These are phyloP conservation scores for Cryphonectria japonica DNA, from an alignment of 2,329 filamentous ascomycete genomes.

Conservation along the genomic window DNA sequence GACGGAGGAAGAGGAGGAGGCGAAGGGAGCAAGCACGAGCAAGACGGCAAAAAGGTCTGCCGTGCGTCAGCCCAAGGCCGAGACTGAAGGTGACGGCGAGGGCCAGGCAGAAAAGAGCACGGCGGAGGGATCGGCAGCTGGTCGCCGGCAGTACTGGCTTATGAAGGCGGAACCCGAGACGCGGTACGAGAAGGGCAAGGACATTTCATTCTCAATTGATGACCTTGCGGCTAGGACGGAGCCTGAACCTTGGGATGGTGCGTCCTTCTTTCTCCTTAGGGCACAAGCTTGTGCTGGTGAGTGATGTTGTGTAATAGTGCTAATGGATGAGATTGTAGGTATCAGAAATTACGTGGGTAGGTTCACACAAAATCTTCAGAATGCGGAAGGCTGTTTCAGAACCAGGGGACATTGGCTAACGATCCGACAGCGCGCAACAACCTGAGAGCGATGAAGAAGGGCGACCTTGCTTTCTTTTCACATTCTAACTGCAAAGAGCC, in stretches of 20 bases:
- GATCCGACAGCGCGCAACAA: constrained; percentile 73
- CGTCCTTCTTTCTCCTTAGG: constrained; percentile 39
- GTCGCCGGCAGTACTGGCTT: constrained; percentile 65
- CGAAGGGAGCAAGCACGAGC: background rate
- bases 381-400: too few relatives aligned
- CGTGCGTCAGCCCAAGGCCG: background rate
- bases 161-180: constrained; percentile 90
- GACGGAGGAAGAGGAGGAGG: background rate
- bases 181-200: constrained; percentile 81
- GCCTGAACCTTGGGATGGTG: constrained; percentile 92
- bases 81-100: background rate
- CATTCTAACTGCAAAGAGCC: constrained; percentile 92
- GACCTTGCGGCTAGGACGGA: constrained; percentile 73
- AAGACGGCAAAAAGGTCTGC: background rate
- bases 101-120: background rate
- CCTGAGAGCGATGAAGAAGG: constrained; percentile 86
- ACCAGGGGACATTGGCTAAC: background rate
- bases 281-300: constrained; percentile 47
- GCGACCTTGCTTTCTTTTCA: constrained; percentile 95
- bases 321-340: constrained; percentile 35
- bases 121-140: background rate
- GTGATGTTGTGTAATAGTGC: constrained; percentile 43
- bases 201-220: constrained; percentile 94
- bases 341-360: constrained; percentile 41
- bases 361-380: background rate